Evolutionary conservation across 495 filamentous ascomycete genomes (phyloP), one percentile per base, ranked within the genome.

Genomic region (Penicillium silybi): DNA sequence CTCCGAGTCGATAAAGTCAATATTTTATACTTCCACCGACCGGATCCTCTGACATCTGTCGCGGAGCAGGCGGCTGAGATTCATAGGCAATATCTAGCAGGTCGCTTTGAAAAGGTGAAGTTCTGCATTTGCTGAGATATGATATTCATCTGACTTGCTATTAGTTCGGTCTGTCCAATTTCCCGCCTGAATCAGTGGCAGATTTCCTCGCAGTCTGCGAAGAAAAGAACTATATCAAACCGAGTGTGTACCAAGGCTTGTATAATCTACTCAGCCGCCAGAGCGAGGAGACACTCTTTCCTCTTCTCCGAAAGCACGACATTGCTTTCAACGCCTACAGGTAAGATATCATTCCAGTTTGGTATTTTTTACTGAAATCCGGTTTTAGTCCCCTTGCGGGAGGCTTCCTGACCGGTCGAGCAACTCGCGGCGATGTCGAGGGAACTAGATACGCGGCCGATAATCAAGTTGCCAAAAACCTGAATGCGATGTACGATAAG

Each of bases 261-360:
- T 79, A 77, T 54, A 78, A 71, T 51, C 50, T 69, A 0, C 40
- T 76, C 2, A 59, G 59, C 8, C 71, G 74, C 6, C 61, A 62
- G 19, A 56, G 53, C 8, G 80, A 83, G 54, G 57, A 58, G 7
- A 66, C 74, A 39, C 63, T 83, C n/a, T 65, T 83, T 27, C 79
- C 80, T 8, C 71, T 75, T 34, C 57, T 84, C 19, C 64, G 78
- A 15, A 55, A 80, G 43, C 73, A 81, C 61, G 71, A 67, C 4
- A 79, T 83, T 16, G 66, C 73, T 1, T 78, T 77, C 53, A 75
- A 79, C 54, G 71, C 69, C 18, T 81, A 69, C 58, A 72, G 60
- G 19, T 37, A 17, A 25, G 6, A 19, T 18, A 2, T 11, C 22
- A 11, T 22, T 19, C 3, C 35, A 3, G 25, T 7, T 7, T 7